Evolutionary conservation across 306 rosid species (phyloP).

Genomic region (Datisca glomerata): DNA sequence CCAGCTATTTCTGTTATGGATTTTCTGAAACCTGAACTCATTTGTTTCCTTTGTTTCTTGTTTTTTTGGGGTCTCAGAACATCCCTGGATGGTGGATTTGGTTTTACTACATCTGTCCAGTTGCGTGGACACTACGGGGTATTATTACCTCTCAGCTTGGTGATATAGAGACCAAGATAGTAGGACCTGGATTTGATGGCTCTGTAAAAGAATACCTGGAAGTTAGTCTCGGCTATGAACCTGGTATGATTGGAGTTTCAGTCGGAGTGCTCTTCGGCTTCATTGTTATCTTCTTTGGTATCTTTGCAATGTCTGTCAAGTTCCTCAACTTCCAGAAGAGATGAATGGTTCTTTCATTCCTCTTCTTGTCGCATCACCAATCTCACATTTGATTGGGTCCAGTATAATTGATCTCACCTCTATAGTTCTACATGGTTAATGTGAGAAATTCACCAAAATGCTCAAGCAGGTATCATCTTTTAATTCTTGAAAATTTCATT

Average conservation of each 20-base stretch:
- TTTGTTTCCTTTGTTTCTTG: not conserved
- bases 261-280: slow-evolving; percentile 46
- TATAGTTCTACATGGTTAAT: no score
- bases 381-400: no score
- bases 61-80: slow-evolving; percentile 20
- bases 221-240: slow-evolving; percentile 37
- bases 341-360: slow-evolving; percentile 19
- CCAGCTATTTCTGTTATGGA: no score
- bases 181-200: slow-evolving; percentile 66
- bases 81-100: slow-evolving; percentile 92
- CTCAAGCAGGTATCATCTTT: no score
- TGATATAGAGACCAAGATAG: slow-evolving; percentile 44
- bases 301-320: slow-evolving; percentile 64
- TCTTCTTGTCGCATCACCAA: no score
- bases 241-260: slow-evolving; percentile 43
- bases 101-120: slow-evolving; percentile 81
- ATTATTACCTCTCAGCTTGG: slow-evolving; percentile 85
- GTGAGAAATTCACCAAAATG: no score
- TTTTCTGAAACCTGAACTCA: not conserved
- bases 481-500: no score
- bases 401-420: no score
- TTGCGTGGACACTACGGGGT: slow-evolving; percentile 87
- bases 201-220: slow-evolving; percentile 54
- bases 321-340: slow-evolving; percentile 70
- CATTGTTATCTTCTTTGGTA: slow-evolving; percentile 41